These are phyloP conservation scores for Aquilaria sinensis DNA, from an alignment of 345 rosid genomes.

Conservation along the genomic window DNA sequence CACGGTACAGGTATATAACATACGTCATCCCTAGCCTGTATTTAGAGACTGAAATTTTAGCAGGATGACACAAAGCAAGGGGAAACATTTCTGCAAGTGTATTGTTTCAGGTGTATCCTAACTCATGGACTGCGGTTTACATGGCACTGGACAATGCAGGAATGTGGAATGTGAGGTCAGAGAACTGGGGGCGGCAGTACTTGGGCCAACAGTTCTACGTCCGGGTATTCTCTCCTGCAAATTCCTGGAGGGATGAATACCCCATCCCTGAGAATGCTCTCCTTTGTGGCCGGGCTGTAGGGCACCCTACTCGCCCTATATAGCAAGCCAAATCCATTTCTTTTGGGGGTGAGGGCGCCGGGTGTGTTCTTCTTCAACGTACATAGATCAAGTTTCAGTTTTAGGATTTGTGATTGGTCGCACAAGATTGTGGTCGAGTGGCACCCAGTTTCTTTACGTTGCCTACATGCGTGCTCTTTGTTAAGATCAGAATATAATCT, in stretches of 20 bases:
- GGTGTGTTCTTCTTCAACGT: too few species aligned
- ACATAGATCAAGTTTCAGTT: too few species aligned
- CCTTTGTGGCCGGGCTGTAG: constrained; percentile 51
- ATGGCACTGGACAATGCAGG: constrained; percentile 72
- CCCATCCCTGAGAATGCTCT: constrained; percentile 59
- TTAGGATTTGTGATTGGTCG: too few species aligned
- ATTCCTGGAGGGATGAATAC: constrained; percentile 62
- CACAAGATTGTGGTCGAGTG: constrained; percentile 3
- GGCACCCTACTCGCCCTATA: constrained; percentile 19
- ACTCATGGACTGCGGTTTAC: constrained; percentile 67
- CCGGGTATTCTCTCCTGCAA: constrained; percentile 43
- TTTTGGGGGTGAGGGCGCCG: too few species aligned
- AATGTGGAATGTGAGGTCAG: constrained; percentile 76
- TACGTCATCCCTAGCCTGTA: background rate
- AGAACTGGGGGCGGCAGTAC: constrained; percentile 63
- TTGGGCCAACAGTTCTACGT: constrained; percentile 71
- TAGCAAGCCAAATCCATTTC: background rate
- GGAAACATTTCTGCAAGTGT: background rate
- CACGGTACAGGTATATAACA: constrained; percentile 49
- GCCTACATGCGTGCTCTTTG: background rate
- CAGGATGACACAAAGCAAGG: too few species aligned
- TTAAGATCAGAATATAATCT: too few species aligned
- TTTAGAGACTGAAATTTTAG: background rate
- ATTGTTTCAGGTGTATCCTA: constrained; percentile 51
- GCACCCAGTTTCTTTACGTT: background rate